Evolutionary conservation across 345 rosid species (phyloP), one percentile per base, ranked within the genome.

Genomic region (Nephelium lappaceum): DNA sequence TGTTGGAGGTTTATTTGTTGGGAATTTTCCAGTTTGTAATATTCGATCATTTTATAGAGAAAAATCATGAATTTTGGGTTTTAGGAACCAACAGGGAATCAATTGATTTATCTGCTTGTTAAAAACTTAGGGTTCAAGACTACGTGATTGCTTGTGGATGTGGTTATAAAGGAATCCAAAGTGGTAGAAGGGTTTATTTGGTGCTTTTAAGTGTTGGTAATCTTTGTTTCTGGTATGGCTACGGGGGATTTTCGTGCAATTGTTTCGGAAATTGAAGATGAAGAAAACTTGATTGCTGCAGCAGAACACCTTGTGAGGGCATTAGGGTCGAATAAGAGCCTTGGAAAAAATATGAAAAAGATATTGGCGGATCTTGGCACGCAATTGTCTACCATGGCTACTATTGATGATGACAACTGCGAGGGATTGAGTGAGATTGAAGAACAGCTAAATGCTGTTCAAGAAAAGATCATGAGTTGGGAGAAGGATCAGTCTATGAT

Each of bases 401-500:
- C 58, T 36, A 25, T 80, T 51, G 79, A 80, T 23, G 86, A 86
- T 69, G 81, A 68, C 57, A 77, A 78, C 23, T 84, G 71, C 39
- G 86, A 78, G 58, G 89, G 75, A 43, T 16, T 78, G 1, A 72
- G 76, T 64, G 92, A 89, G 81, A 80, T 79, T 79, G 89, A 87
- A 78, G 82, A 72, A 79, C 84, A 80, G 78, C 87, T 92, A 53
- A 81, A 81, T 85, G 70, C 77, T 78, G 77, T 91, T 82, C 85
- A 85, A 72, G 93, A 92, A 71, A 90, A 92, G 88, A 89, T 95
- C 77, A 81, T 86, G 87, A 86, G 80, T 61, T 82, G 95, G 81
- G 95, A 93, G 78, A 79, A 85, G 0, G 98, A 89, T 84, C 90
- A 91, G 79, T 85, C 93, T 5, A 90, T 92, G 93, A 90, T 92